Evolutionary conservation across 2,329 filamentous ascomycete genomes (phyloP), one percentile per base, ranked within the genome.

Genomic region (Pseudogymnoascus sp.): DNA sequence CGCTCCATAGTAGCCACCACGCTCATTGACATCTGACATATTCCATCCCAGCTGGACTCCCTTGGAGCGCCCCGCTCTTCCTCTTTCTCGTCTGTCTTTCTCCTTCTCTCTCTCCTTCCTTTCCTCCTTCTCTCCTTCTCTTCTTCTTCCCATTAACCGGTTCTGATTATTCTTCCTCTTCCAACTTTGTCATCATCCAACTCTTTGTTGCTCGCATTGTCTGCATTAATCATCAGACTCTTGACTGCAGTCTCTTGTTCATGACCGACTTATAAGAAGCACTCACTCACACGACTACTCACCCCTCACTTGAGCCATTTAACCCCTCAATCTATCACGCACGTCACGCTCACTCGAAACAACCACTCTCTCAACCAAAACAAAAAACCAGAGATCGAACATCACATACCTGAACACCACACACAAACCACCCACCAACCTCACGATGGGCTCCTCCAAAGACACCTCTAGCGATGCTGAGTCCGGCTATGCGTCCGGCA

Each of bases 401-500:
- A 53, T 53, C 46, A 53, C 46, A 31, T 53, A 53, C 46, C 56
- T 60, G 31, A 60, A 12, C 56, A 37, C 56, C 16, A 31, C 50
- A 16, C 24, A 59, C 10, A 59, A 31, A 24, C 24, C 22, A 28
- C 33, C 56, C 6, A 24, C 31, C 31, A 38, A 60, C 31, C 26
- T 53, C 46, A 60, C 56, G 8, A 60, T 60, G 56, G 31, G 31
- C 7, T 60, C 56, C 24, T n/a, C 56, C 8, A 40, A 43, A 53
- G 35, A 61, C 53, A 62, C 59, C 63, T 73, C 75, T 37, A 53
- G 46, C 24, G 81, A 82, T 43, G 75, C 82, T 66, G 91, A 96
- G 77, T 97, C 93, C 37, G 93, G 93, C 67, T 97, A 97, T 79
- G 90, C 86, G 72, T 88, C 81, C 12, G 74, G 73, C 59, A 81